Percentiles rank a stretch among this genome's conserved stretches.
phyloP scores from a whole-genome alignment of 306 rosid species.

The Herpetospermum pedunculosum region DNA sequence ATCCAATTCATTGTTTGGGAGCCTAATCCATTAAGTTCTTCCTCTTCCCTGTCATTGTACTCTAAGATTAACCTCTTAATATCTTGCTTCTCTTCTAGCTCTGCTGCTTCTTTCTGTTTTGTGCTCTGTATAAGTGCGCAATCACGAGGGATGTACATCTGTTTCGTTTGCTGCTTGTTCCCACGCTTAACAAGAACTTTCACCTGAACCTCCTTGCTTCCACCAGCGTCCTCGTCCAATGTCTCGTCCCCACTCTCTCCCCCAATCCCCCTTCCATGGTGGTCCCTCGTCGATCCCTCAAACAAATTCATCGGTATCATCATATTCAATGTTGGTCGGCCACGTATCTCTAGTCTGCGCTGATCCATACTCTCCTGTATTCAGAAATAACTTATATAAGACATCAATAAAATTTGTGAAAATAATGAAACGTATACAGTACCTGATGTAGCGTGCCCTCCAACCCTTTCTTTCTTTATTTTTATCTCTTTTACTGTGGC shows the following conservation, averaged over 20 bases:
- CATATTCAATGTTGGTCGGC: conserved; percentile 90
- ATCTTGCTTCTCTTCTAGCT: conserved; percentile 97
- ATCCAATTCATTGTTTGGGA: conserved; percentile 65
- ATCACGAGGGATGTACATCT: conserved; percentile 88
- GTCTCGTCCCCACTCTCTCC: conserved; percentile 95
- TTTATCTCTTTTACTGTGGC: no score
- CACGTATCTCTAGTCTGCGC: conserved; percentile 75
- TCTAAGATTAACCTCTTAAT: conserved; percentile 90
- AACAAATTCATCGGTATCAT: conserved; percentile 89
- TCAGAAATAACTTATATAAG: conserved; percentile 8
- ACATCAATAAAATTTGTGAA: background rate
- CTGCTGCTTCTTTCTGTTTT: conserved; percentile 97
- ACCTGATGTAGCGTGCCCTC: no score
- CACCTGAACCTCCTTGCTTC: conserved; percentile 81
- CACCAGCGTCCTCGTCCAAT: conserved; percentile 58
- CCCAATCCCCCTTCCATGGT: conserved; percentile 62
- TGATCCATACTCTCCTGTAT: conserved; percentile 98
- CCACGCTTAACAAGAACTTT: conserved; percentile 99
- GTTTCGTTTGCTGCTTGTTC: conserved; percentile 90
- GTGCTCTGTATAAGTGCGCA: conserved; percentile 91
- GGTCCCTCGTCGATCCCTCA: conserved; percentile 84
- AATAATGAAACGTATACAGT: background rate
- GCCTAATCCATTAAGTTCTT: conserved; percentile 83
- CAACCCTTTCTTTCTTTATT: no score
- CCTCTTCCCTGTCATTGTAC: conserved; percentile 96